Conservation (phyloP, 768 basidiomycete genomes). For the Mycena kentingensis region DNA sequence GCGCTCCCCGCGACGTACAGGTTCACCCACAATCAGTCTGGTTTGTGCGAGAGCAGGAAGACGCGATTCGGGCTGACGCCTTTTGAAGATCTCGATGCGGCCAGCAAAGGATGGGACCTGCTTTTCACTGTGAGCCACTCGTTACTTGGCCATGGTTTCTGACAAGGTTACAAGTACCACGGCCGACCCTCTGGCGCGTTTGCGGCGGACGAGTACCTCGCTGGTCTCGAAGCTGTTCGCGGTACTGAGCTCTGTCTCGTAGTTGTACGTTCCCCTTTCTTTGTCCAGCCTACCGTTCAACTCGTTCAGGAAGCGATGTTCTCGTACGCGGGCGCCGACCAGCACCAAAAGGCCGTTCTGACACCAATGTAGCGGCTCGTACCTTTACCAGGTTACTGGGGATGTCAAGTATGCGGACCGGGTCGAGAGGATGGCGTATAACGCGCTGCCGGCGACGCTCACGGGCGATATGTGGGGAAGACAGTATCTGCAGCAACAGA, state of each 20-base stretch:
- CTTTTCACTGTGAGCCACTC: constrained; percentile 36
- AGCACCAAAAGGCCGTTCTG: no score
- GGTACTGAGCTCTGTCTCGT: constrained; percentile 59
- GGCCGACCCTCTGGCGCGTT: constrained; percentile 58
- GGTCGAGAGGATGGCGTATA: constrained; percentile 45
- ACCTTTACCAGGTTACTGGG: constrained; percentile 57
- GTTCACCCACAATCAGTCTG: constrained; percentile 57
- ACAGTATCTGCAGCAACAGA: constrained; percentile 61
- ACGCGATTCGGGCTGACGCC: not conserved
- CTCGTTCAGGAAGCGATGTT: constrained; percentile 54
- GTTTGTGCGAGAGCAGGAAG: no score
- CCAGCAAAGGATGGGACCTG: constrained; percentile 56
- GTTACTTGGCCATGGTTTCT: not conserved
- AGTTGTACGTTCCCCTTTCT: constrained; percentile 45
- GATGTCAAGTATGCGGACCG: constrained; percentile 54
- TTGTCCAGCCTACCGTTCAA: not conserved
- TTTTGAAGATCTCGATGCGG: constrained; percentile 45
- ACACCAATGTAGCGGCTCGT: constrained; percentile 45
- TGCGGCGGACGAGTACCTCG: constrained; percentile 59
- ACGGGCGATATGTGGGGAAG: constrained; percentile 58
- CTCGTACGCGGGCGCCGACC: no score
- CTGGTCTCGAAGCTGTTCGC: constrained; percentile 48
- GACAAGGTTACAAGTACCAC: no score
- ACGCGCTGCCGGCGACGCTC: constrained; percentile 41
- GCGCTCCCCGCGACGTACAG: constrained; percentile 55